Evolutionary conservation across 495 filamentous ascomycete genomes (phyloP).

Genomic region (Penicillium steckii): DNA sequence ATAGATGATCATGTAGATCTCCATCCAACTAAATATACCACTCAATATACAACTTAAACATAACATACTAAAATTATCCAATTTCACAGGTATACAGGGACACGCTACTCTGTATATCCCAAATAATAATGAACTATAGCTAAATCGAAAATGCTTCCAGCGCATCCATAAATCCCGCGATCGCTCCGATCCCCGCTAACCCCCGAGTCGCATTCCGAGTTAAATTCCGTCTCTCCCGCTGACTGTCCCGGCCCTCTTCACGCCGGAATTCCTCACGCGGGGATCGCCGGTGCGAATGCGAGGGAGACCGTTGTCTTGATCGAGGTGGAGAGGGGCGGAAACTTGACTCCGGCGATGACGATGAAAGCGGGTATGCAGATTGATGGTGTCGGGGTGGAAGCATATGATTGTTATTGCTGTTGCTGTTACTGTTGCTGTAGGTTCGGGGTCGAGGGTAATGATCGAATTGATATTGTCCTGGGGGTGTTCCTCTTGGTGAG

Average conservation of each 20-base stretch:
- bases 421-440: constrained; percentile 13
- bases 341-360: constrained; percentile 21
- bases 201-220: constrained; percentile 39
- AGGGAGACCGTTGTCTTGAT: constrained; percentile 19
- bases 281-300: constrained; percentile 15
- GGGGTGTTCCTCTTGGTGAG: constrained; percentile 16
- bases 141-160: constrained; percentile 37
- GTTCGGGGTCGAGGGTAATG: constrained; percentile 9
- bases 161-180: constrained; percentile 46
- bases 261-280: constrained; percentile 17
- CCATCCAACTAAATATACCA: too few species aligned
- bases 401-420: too few species aligned
- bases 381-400: constrained; percentile 15
- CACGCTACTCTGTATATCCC: background rate
- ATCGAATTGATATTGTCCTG: constrained; percentile 13
- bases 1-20: too few species aligned
- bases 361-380: constrained; percentile 21
- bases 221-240: constrained; percentile 23
- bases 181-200: constrained; percentile 40
- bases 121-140: too few species aligned
- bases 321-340: constrained; percentile 17
- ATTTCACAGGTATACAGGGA: too few species aligned
- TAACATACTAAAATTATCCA: too few species aligned
- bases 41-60: too few species aligned
- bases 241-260: constrained; percentile 20